Conservation (phyloP, 2,329 filamentous ascomycete genomes). For the Talaromyces sp. region DNA sequence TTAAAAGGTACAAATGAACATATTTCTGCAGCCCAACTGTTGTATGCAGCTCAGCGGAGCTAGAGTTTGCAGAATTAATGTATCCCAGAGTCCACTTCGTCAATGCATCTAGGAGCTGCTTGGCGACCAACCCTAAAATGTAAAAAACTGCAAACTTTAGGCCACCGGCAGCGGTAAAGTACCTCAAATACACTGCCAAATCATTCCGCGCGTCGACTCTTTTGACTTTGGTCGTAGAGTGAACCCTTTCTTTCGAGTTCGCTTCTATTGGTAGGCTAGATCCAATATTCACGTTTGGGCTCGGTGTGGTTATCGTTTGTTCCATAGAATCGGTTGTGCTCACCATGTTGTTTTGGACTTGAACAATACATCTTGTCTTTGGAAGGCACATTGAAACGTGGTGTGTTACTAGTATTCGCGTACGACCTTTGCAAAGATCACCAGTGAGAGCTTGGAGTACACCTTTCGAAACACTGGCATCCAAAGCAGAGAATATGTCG, state of each 20-base stretch:
- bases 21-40: background rate
- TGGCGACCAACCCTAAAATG: background rate
- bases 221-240: background rate
- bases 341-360: slow-evolving; percentile 59
- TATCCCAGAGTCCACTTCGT: background rate
- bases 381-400: slow-evolving; percentile 70
- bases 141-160: slow-evolving; percentile 28
- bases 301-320: background rate
- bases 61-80: background rate
- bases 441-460: slow-evolving; percentile 72
- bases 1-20: background rate
- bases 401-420: slow-evolving; percentile 75
- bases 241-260: background rate
- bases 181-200: background rate
- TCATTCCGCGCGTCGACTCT: background rate
- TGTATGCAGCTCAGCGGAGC: no score
- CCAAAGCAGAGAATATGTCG: slow-evolving; percentile 76
- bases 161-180: background rate
- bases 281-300: background rate
- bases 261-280: no score
- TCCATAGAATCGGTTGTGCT: background rate
- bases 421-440: slow-evolving; percentile 63
- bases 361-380: slow-evolving; percentile 66
- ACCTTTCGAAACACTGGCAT: slow-evolving; percentile 76
- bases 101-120: background rate